Conservation (phyloP, 768 basidiomycete genomes). For the Rhodotorula taiwanensis region DNA sequence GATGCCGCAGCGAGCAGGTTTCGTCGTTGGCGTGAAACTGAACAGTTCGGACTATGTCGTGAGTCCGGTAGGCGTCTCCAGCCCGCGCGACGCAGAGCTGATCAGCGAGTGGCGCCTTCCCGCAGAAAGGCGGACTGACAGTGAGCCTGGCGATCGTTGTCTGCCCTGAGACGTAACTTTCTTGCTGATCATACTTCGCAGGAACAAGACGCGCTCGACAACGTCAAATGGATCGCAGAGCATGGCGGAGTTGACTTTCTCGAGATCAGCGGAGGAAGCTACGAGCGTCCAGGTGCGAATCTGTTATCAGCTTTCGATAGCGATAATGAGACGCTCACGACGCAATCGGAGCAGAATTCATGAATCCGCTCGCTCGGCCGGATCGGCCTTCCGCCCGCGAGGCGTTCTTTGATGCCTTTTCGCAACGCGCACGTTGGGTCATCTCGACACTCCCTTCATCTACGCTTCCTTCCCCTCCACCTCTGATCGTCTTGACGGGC, state of each 20-base stretch:
- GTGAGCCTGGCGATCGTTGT: conserved; percentile 1
- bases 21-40: conserved; percentile 70
- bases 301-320: neutral
- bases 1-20: conserved; percentile 51
- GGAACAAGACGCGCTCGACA: conserved; percentile 52
- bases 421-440: conserved; percentile 53
- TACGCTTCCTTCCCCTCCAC: conserved; percentile 43
- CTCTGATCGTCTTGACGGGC: conserved; percentile 72
- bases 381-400: conserved; percentile 49
- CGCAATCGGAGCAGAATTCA: conserved; percentile 4
- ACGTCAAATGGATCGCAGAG: conserved; percentile 56
- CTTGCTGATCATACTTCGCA: neutral
- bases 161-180: neutral
- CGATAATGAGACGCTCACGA: neutral
- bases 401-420: conserved; percentile 66
- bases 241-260: conserved; percentile 73
- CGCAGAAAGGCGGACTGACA: conserved; percentile 38
- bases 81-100: too few species aligned
- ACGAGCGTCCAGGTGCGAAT: conserved; percentile 63
- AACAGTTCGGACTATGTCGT: conserved; percentile 68
- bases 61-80: too few species aligned
- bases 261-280: conserved; percentile 81
- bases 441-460: conserved; percentile 46
- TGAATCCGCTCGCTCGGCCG: neutral
- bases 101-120: neutral